Percentiles rank a stretch among this genome's conserved stretches.
Conservation (phyloP, 2,329 filamentous ascomycete species). For the Fusarium solani-melongenae region DNA sequence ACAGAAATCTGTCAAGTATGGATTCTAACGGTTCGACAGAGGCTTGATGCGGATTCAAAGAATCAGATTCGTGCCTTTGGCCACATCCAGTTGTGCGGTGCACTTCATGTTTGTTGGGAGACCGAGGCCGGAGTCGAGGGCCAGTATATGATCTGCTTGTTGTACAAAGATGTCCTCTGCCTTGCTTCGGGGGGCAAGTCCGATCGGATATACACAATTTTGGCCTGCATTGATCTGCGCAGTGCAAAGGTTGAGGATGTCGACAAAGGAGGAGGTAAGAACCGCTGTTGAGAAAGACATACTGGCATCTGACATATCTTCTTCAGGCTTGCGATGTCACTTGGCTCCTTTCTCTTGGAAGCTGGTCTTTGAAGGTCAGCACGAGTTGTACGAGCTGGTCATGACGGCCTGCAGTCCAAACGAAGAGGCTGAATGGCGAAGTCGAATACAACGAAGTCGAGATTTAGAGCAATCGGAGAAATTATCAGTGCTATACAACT, state of each 20-base stretch:
- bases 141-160: slow-evolving; percentile 83
- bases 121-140: slow-evolving; percentile 75
- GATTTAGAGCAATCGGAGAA: slow-evolving; percentile 60
- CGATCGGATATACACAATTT: slow-evolving; percentile 76
- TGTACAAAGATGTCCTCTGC: slow-evolving; percentile 85
- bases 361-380: slow-evolving; percentile 80
- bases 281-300: not conserved
- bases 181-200: slow-evolving; percentile 75
- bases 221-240: slow-evolving; percentile 77
- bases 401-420: slow-evolving; percentile 85
- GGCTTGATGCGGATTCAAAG: slow-evolving; percentile 63
- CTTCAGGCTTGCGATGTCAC: slow-evolving; percentile 85
- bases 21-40: slow-evolving; percentile 47
- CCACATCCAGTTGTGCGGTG: slow-evolving; percentile 83
- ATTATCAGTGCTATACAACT: slow-evolving; percentile 66
- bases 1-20: not conserved
- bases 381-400: slow-evolving; percentile 84
- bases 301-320: slow-evolving; percentile 29
- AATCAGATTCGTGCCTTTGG: slow-evolving; percentile 83
- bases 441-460: slow-evolving; percentile 66
- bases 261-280: slow-evolving; percentile 78
- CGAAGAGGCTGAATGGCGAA: slow-evolving; percentile 85
- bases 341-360: slow-evolving; percentile 94
- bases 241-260: slow-evolving; percentile 75
- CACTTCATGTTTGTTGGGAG: slow-evolving; percentile 86